Evolutionary conservation across 208 protist species (phyloP).

Genomic region (Lotmaria passim): DNA sequence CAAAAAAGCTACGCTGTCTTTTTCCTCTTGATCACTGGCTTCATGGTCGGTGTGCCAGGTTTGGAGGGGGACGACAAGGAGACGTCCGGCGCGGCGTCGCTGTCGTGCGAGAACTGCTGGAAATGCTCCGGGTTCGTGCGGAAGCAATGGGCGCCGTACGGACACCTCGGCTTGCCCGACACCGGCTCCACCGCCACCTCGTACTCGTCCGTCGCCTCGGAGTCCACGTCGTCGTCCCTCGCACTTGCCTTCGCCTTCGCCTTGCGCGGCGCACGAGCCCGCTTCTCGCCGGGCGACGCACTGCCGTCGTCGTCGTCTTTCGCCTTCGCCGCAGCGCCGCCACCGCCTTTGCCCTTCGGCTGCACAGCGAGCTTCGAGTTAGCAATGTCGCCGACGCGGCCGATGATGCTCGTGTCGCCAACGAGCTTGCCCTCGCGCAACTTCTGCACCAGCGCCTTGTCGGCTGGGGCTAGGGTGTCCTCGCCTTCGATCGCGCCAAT

Average conservation of each 20-base stretch:
- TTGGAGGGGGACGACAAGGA: background rate
- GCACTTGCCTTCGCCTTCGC: conserved; percentile 10
- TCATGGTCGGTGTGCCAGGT: conserved; percentile 3
- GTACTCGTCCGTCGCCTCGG: conserved; percentile 77
- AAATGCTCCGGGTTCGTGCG: conserved; percentile 70
- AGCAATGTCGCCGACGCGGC: conserved; percentile 70
- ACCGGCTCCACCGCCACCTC: conserved; percentile 60
- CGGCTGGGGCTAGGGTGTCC: conserved; percentile 57
- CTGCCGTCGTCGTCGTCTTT: conserved; percentile 13
- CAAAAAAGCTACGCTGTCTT: background rate
- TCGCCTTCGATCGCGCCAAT: conserved; percentile 71
- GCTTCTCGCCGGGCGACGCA: conserved; percentile 16
- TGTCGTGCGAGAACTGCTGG: conserved; percentile 59
- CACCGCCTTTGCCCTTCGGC: conserved; percentile 29
- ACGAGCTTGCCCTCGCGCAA: conserved; percentile 71
- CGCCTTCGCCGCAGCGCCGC: conserved; percentile 11
- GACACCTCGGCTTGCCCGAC: conserved; percentile 52
- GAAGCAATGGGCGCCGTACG: conserved; percentile 74
- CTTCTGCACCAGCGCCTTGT: conserved; percentile 58
- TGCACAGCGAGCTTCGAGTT: conserved; percentile 47
- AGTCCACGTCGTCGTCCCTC: conserved; percentile 43
- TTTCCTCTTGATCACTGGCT: conserved; percentile 36
- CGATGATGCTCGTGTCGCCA: conserved; percentile 47
- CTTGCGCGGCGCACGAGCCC: conserved; percentile 23
- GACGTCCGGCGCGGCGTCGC: background rate